Percentiles rank a stretch among this genome's conserved stretches.
These are phyloP conservation scores for Trichoderma oligosporum DNA, from an alignment of 2,329 filamentous ascomycete species.

Conservation along the genomic window DNA sequence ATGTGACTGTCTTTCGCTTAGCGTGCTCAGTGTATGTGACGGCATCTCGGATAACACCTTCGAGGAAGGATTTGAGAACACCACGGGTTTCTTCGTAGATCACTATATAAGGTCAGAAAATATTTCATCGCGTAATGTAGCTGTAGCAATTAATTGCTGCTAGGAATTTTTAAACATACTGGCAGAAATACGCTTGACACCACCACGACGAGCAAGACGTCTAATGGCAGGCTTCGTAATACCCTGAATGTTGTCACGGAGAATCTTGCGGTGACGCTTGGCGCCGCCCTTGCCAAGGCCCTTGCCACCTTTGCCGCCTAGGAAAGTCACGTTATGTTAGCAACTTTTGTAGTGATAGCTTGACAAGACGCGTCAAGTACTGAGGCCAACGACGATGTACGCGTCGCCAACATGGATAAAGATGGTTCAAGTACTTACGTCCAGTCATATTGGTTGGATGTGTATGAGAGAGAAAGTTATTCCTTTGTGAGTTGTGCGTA, in stretches of 20 bases:
- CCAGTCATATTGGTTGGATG: constrained; percentile 33
- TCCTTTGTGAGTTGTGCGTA: neutral
- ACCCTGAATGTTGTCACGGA: constrained; percentile 99
- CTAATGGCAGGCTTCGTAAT: constrained; percentile 98
- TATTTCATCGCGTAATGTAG: neutral
- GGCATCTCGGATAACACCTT: constrained; percentile 71
- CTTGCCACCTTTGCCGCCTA: constrained; percentile 94
- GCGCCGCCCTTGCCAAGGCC: constrained; percentile 97
- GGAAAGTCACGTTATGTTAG: constrained; percentile 44
- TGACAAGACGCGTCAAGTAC: constrained; percentile 5
- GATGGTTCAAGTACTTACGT: constrained; percentile 29
- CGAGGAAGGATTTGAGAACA: constrained; percentile 75
- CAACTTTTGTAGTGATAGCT: neutral
- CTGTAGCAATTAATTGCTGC: too few species aligned
- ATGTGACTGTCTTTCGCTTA: constrained; percentile 77
- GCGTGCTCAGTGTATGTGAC: constrained; percentile 78
- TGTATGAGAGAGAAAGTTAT: constrained; percentile 4
- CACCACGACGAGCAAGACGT: constrained; percentile 97
- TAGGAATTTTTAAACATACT: too few species aligned
- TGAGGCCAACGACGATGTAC: neutral
- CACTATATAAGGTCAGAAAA: constrained; percentile 39
- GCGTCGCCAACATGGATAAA: neutral
- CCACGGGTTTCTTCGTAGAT: constrained; percentile 77
- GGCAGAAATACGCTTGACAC: constrained; percentile 99
- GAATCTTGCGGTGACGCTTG: constrained; percentile 99